Base-by-base conservation (phyloP, 768 basidiomycete genomes). In the Atractiella rhizophila region DNA sequence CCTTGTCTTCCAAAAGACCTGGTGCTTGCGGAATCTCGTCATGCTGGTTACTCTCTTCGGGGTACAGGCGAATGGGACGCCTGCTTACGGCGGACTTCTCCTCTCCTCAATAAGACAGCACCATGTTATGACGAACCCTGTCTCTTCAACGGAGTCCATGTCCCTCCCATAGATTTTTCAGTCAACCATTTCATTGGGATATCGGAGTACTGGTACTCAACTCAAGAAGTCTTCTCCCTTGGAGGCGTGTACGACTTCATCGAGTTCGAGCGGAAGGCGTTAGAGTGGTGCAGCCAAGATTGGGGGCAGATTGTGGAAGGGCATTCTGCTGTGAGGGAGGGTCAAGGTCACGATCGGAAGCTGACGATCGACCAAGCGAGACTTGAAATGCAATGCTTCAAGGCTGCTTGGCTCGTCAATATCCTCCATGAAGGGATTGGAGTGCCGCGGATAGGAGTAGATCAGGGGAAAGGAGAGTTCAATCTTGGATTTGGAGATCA, bases 161-260 rank as follows among this genome's bases (percentile, higher is more conserved):
- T 85, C 11, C 88, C 91, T 5, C 69, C 73, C 1, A 94, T 96
- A 54, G 81, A 96, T 61, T 98, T 96, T 58, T 69, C 71, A 28
- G 80, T 74, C 26, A 81, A 80, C 11, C 76, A 75, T 41, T 98
- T 96, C 58, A 91, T 98, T 51, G 91, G 91, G 3, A 74, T 98
- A 28, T 86, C 82, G 12, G 91, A 98, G 58, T 98, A 96, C 57
- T 98, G 88, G 88, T 96, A 94, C 60, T 94, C 88, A 20, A 82
- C 85, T 9, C 85, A 98, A 51, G 85, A 96, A 57, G 76, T 94
- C 35, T 83, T 91, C 51, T 39, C 40, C 26, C 67, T 94, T 2
- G 86, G 85, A 18, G 91, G 91, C 3, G 68, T 83, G 18, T 98
- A 94, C 62, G 79, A 96, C 57, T 88, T 81, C 55, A 79, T 83